phyloP scores from a whole-genome alignment of 495 filamentous ascomycete species.

The Talaromyces thailandensis region DNA sequence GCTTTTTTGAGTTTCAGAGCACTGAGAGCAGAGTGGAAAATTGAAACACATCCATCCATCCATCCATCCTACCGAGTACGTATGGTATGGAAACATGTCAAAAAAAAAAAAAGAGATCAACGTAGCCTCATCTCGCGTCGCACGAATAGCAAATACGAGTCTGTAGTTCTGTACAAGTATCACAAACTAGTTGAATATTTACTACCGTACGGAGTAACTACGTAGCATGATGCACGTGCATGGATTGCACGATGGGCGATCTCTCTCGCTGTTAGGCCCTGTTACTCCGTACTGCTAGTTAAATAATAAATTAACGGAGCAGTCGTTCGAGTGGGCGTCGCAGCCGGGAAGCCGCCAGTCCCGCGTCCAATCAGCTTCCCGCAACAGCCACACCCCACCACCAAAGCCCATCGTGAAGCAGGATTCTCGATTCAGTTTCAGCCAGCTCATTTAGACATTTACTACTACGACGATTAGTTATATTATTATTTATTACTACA shows the following conservation, averaged over 20 bases:
- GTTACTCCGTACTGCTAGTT: too few species aligned
- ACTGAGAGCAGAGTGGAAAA: too few species aligned
- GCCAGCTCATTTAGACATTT: too few species aligned
- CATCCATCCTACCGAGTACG: too few species aligned
- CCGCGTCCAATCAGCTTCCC: background rate
- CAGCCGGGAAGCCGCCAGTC: background rate
- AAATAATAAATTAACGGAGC: background rate
- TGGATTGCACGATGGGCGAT: background rate
- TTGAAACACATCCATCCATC: too few species aligned
- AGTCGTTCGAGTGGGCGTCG: background rate
- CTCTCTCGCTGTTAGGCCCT: too few species aligned
- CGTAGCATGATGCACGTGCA: background rate
- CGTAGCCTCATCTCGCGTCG: background rate
- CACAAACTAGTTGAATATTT: background rate
- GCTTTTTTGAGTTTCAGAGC: too few species aligned
- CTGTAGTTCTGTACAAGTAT: background rate
- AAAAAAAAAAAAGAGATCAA: too few species aligned
- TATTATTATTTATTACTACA: background rate
- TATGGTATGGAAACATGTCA: too few species aligned
- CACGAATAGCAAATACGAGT: background rate
- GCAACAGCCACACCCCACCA: background rate
- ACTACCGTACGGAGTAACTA: too few species aligned
- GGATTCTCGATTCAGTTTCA: too few species aligned
- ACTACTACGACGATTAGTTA: too few species aligned
- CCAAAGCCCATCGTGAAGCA: background rate